Base-by-base conservation (phyloP, 352 stramenopile species). In the Globisporangium abappressorium region DNA sequence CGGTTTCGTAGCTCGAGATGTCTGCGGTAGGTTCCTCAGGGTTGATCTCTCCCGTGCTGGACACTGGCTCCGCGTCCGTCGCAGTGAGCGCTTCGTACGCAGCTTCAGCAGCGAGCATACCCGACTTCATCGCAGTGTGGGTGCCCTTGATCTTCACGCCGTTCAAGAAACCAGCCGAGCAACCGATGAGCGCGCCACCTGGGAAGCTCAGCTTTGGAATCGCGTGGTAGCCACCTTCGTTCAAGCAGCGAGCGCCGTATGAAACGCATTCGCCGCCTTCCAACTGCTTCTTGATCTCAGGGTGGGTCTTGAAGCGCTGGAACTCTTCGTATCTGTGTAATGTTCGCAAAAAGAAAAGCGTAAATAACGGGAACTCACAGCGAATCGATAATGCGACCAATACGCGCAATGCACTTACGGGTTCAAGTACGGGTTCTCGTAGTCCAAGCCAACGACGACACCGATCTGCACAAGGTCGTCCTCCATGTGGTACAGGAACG, bases 401-500 rank as follows among this genome's bases (percentile, higher is more conserved):
- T 8, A 41, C 14, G 34, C 9, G 34, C 34, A 15, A 41, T 41
- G 34, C 34, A 41, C 34, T 41, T 41, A 90, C 61, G 97, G 97
- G 80, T 99, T 99, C 26, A 99, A 81, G 81, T 99, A 99, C 18
- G 98, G 97, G 84, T 99, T 99, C 67, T 98, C 87, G 78, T 99
- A 99, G 84, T 99, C 98, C 30, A 99, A 80, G 47, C 97, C 98
- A 33, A 99, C 89, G 33, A 99, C 98, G 24, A 99, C 75, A 36
- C 97, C 97, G 70, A 98, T 89, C 70, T 98, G 89, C 38, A 99
- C 87, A 7, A 98, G 82, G 57, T 98, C 94, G n/a, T 97, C 92
- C 51, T 97, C 87, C 90, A 98, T 98, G 83, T 99, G 97, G 80
- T 99, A 99, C 69, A 99, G 86, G 86, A 99, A 99, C 26, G 92